Base-by-base conservation (phyloP, 2,329 filamentous ascomycete species). In the Fusarium ramigenum region DNA sequence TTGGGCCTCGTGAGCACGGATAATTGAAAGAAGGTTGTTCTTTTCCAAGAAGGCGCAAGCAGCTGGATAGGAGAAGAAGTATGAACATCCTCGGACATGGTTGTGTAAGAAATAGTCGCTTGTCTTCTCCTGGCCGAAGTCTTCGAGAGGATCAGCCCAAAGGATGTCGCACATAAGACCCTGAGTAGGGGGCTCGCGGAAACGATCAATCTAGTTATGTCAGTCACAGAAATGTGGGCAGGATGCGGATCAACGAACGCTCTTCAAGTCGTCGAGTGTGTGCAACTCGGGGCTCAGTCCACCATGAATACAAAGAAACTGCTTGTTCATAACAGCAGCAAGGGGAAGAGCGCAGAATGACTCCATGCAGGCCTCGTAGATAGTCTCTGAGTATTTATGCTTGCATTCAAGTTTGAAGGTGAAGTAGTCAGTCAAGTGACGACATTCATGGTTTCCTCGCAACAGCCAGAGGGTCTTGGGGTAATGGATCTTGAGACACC, bases 381-480 rank as follows among this genome's bases (percentile, higher is more conserved):
- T 90, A 73, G 90, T 90, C 85, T 98, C 96, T 39, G 94, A 97
- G 85, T 99, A 99, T 84, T 99, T 99, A 90, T 99, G 96, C 87
- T 97, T 98, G 89, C 96, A 99, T 84, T 99, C 96, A 66, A 99
- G 91, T 88, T 99, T 98, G 88, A 99, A 99, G 70, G 96, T 99
- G 85, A 99, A 99, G 88, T 99, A 99, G 82, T 99, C 96, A 65
- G 96, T 99, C 88, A 99, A 89, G 86, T 99, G 96, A 79, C 96
- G 93, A 84, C 96, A 99, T 85, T 99, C 96, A 85, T 99, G 96
- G 84, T 99, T 99, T 77, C 96, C 96, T 79, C 96, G 93, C 77
- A 99, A 90, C 77, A 99, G 88, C 96, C 96, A 99, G 64, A 99
- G 91, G 25, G 94, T 96, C 84, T 98, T 95, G 60, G 96, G 96